Evolutionary conservation across 805 yeast genomes (phyloP).

Genomic region (Komagataella kurtzmanii): DNA sequence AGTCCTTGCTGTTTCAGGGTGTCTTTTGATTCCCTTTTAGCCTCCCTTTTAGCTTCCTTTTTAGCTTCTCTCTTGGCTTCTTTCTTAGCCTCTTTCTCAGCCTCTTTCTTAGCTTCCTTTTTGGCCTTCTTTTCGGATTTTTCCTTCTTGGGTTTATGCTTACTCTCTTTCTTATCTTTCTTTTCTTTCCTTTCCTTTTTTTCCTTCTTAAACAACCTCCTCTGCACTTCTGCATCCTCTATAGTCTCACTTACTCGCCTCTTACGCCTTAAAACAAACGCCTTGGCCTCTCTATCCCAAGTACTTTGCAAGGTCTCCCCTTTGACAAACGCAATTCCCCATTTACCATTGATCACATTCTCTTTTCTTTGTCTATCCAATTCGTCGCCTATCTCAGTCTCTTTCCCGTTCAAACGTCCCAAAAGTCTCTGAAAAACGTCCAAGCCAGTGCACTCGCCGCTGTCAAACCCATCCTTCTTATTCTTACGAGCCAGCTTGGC

Average conservation of each 20-base stretch:
- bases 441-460: constrained; percentile 79
- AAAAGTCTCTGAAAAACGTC: constrained; percentile 87
- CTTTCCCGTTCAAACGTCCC: constrained; percentile 83
- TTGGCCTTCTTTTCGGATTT: constrained; percentile 13
- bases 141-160: constrained; percentile 16
- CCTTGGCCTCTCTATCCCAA: constrained; percentile 46
- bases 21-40: constrained; percentile 15
- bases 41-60: constrained; percentile 14
- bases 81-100: constrained; percentile 4
- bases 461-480: constrained; percentile 55
- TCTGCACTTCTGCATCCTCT: constrained; percentile 7
- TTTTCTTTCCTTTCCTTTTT: constrained; percentile 12
- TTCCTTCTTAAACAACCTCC: constrained; percentile 6
- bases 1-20: constrained; percentile 11
- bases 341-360: constrained; percentile 65
- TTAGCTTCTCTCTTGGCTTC: constrained; percentile 16
- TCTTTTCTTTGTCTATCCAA: constrained; percentile 57
- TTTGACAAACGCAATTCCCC: constrained; percentile 79
- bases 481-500: constrained; percentile 42
- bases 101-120: constrained; percentile 6
- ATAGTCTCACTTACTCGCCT: constrained; percentile 10
- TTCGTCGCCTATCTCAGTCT: constrained; percentile 48
- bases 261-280: constrained; percentile 7
- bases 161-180: constrained; percentile 13
- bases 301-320: constrained; percentile 80